These are phyloP conservation scores for Aspergillus melleus DNA, from an alignment of 2,329 filamentous ascomycete genomes.

Conservation along the genomic window DNA sequence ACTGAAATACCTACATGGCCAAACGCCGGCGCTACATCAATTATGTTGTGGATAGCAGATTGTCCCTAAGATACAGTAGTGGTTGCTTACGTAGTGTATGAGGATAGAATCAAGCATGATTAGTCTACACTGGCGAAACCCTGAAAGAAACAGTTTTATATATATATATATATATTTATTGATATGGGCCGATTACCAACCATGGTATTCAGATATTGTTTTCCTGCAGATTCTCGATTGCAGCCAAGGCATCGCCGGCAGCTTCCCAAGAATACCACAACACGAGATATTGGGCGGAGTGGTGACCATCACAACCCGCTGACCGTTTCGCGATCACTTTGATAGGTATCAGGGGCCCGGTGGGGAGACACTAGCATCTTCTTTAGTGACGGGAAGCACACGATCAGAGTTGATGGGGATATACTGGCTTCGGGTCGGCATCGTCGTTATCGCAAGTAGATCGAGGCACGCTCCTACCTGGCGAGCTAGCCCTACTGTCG, in stretches of 20 bases:
- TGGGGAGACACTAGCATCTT: neutral
- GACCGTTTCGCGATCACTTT: conserved; percentile 7
- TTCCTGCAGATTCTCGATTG: neutral
- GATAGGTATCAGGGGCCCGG: conserved; percentile 3
- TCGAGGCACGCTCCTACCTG: neutral
- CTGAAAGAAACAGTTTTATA: neutral
- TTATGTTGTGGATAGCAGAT: conserved; percentile 1
- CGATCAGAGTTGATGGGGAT: neutral
- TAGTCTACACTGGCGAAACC: neutral
- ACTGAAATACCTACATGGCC: neutral
- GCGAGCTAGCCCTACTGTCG: neutral
- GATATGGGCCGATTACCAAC: neutral
- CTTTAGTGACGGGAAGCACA: neutral
- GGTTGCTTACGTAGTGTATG: neutral
- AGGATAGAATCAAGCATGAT: neutral
- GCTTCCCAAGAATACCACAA: conserved; percentile 10
- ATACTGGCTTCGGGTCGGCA: neutral
- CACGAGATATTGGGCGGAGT: conserved; percentile 5
- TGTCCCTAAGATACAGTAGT: neutral
- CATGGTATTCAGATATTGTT: neutral
- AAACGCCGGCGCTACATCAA: neutral
- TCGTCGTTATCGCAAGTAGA: neutral
- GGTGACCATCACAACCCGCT: conserved; percentile 1
- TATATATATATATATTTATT: neutral
- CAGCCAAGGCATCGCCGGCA: neutral